Percentiles rank a stretch among this genome's conserved stretches.
phyloP scores from a whole-genome alignment of 2,329 filamentous ascomycete species.

The Karstenula rhodostoma region DNA sequence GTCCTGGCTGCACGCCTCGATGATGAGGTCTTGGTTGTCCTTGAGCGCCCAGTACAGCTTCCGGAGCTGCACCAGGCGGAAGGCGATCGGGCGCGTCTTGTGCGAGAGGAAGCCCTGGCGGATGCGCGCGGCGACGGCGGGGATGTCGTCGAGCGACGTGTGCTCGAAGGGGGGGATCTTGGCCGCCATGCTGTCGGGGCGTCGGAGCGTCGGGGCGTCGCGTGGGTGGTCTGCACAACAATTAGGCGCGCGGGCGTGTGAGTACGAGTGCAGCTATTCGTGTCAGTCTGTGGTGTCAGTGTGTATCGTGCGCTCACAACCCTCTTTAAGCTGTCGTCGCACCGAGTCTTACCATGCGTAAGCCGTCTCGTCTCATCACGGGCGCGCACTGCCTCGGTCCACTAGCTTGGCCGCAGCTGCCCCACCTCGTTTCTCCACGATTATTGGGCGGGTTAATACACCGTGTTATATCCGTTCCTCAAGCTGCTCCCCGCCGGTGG shows the following conservation, averaged over 20 bases:
- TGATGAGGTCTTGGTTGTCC: conserved; percentile 76
- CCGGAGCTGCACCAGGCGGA: conserved; percentile 83
- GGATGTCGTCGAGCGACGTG: conserved; percentile 46
- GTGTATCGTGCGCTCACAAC: neutral
- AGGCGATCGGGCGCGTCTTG: conserved; percentile 83
- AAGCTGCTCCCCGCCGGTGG: neutral
- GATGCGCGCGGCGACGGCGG: conserved; percentile 57
- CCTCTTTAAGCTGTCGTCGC: neutral
- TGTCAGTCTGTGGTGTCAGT: neutral
- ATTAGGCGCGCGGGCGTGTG: neutral
- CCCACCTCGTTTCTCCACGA: neutral
- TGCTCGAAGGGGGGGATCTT: conserved; percentile 45
- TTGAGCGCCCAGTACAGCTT: conserved; percentile 93
- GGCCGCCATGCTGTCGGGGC: conserved; percentile 25
- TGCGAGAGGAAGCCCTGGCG: conserved; percentile 77
- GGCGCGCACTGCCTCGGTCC: neutral
- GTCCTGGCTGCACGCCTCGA: conserved; percentile 79
- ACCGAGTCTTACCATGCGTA: neutral
- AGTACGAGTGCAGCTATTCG: neutral
- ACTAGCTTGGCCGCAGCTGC: neutral
- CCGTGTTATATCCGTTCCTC: neutral
- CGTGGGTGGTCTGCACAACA: neutral
- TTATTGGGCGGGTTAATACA: too few relatives aligned
- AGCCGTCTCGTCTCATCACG: neutral
- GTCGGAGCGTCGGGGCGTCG: neutral